phyloP scores from a whole-genome alignment of 495 filamentous ascomycete genomes.

The Tuber brumale region DNA sequence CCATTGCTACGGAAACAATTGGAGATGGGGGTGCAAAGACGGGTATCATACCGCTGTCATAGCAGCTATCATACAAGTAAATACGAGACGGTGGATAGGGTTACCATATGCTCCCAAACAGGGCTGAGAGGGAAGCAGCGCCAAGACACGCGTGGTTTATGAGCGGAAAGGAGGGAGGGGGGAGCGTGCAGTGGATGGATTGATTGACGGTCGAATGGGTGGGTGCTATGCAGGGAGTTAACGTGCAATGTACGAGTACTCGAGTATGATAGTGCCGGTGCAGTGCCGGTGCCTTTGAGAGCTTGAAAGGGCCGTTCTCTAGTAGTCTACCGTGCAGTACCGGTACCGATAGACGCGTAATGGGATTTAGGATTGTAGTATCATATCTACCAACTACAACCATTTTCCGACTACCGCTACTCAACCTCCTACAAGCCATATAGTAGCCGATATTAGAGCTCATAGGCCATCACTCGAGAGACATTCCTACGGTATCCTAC shows the following conservation, averaged over 20 bases:
- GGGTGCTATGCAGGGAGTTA: no score
- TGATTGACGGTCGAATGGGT: no score
- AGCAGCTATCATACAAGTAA: no score
- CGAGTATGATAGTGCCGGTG: no score
- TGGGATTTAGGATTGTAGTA: no score
- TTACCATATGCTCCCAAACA: background rate
- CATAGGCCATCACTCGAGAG: background rate
- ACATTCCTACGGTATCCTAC: background rate
- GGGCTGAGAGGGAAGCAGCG: background rate
- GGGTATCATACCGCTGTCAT: background rate
- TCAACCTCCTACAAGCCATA: no score
- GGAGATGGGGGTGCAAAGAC: background rate
- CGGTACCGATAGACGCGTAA: no score
- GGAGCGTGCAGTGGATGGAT: background rate
- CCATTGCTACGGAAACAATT: background rate
- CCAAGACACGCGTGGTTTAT: background rate
- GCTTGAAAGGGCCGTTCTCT: background rate
- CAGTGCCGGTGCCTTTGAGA: background rate
- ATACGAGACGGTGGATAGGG: background rate
- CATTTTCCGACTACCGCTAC: no score
- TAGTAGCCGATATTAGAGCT: background rate
- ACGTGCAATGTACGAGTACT: no score
- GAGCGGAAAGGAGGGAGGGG: background rate
- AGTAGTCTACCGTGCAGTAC: background rate
- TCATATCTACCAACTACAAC: background rate